phyloP scores from a whole-genome alignment of 371 early-diverging fungal genomes.

The Blakeslea trispora region DNA sequence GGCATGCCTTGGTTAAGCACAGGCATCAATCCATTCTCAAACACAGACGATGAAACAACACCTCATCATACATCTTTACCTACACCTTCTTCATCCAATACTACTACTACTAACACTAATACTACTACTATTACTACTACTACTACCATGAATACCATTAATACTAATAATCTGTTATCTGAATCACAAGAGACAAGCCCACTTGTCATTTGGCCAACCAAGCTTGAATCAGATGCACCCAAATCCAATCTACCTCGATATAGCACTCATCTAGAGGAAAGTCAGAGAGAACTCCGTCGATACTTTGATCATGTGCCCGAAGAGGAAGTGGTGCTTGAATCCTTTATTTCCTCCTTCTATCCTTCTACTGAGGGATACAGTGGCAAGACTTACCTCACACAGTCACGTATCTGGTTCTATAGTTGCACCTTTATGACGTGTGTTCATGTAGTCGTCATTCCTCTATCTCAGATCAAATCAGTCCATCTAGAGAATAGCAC shows the following conservation, averaged over 20 bases:
- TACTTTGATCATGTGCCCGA: slow-evolving; percentile 32
- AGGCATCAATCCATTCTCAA: not conserved
- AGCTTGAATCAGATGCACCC: slow-evolving; percentile 26
- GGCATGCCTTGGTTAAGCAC: slow-evolving; percentile 34
- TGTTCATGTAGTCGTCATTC: slow-evolving; percentile 28
- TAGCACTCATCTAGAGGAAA: slow-evolving; percentile 10
- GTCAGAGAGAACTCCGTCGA: slow-evolving; percentile 32
- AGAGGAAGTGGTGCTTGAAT: slow-evolving; percentile 28
- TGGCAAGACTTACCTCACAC: slow-evolving; percentile 37
- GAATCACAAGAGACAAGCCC: not conserved
- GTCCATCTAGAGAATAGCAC: slow-evolving; percentile 20
- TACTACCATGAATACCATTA: not conserved
- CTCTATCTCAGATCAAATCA: slow-evolving; percentile 34
- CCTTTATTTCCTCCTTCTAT: not conserved
- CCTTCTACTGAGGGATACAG: slow-evolving; percentile 21
- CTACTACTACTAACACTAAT: too few species aligned
- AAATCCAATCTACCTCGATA: slow-evolving; percentile 26
- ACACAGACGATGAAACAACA: not conserved
- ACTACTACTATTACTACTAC: slow-evolving; percentile 11
- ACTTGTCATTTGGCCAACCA: slow-evolving; percentile 34
- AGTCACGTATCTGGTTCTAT: slow-evolving; percentile 40
- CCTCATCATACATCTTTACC: too few species aligned
- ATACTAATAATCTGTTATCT: too few species aligned
- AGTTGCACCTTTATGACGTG: slow-evolving; percentile 9
- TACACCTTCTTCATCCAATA: too few species aligned